phyloP scores from a whole-genome alignment of 805 yeast genomes.

The Metschnikowia bowlesiae region DNA sequence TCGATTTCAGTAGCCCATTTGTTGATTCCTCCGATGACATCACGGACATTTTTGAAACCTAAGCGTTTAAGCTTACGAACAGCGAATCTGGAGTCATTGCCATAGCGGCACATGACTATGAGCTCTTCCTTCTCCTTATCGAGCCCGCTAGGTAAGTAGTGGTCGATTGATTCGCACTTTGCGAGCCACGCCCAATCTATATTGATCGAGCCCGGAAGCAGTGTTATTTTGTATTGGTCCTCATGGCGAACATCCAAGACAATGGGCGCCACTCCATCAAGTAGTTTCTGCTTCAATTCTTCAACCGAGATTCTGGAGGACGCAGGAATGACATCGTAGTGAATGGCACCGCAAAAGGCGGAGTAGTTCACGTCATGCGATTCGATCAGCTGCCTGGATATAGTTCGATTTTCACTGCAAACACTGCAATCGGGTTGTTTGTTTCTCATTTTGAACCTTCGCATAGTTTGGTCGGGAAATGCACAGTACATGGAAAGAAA shows the following conservation, averaged over 20 bases:
- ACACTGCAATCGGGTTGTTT: conserved; percentile 55
- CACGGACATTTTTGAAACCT: conserved; percentile 50
- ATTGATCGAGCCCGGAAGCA: conserved; percentile 55
- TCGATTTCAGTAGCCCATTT: conserved; percentile 66
- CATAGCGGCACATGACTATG: conserved; percentile 75
- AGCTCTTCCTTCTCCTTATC: conserved; percentile 27
- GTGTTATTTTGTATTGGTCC: conserved; percentile 69
- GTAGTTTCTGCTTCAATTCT: conserved; percentile 23
- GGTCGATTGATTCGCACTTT: conserved; percentile 17
- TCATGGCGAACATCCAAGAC: conserved; percentile 75
- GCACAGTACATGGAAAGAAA: conserved; percentile 67
- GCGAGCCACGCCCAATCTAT: conserved; percentile 52
- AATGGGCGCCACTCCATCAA: conserved; percentile 26
- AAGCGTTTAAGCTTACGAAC: conserved; percentile 49
- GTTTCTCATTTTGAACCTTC: conserved; percentile 77
- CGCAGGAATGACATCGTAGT: conserved; percentile 41
- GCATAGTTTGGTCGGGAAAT: conserved; percentile 58
- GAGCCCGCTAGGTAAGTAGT: conserved; percentile 18
- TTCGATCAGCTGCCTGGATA: conserved; percentile 46
- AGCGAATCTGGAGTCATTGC: conserved; percentile 87
- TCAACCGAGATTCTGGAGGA: conserved; percentile 46
- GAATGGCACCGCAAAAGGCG: conserved; percentile 67
- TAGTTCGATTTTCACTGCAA: conserved; percentile 54
- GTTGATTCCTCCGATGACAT: conserved; percentile 74
- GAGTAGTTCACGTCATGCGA: conserved; percentile 54